Conservation (phyloP, 176 grass and related monocot genomes). For the Zea mays region Zm-B73-REFERENCE-NAM-5.0 NC_050104.1:30377001-30377500, state of each 20-base stretch:
- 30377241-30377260: conserved; percentile 74
- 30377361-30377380: conserved; percentile 21
- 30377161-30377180: conserved; percentile 38
- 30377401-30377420: conserved; percentile 31
- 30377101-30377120: conserved; percentile 24
- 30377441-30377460: conserved; percentile 99
- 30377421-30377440: conserved; percentile 45
- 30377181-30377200: conserved; percentile 52
- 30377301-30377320: conserved; percentile 99
- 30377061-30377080: conserved; percentile 58
- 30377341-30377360: conserved; percentile 30
- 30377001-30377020: conserved; percentile 77
- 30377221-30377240: conserved; percentile 69
- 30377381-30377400: conserved; percentile 7
- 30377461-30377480: conserved; percentile 92
- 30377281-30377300: conserved; percentile 99
- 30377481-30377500: conserved; percentile 62
- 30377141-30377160: conserved; percentile 43
- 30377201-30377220: conserved; percentile 93
- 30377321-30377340: conserved; percentile 97
- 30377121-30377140: conserved; percentile 28
- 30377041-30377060: conserved; percentile 79
- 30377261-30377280: conserved; percentile 85
- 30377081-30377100: conserved; percentile 46
- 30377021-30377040: conserved; percentile 95